Base-by-base conservation (phyloP, 2,329 filamentous ascomycete species). In the Ophiocordyceps robertsii region DNA sequence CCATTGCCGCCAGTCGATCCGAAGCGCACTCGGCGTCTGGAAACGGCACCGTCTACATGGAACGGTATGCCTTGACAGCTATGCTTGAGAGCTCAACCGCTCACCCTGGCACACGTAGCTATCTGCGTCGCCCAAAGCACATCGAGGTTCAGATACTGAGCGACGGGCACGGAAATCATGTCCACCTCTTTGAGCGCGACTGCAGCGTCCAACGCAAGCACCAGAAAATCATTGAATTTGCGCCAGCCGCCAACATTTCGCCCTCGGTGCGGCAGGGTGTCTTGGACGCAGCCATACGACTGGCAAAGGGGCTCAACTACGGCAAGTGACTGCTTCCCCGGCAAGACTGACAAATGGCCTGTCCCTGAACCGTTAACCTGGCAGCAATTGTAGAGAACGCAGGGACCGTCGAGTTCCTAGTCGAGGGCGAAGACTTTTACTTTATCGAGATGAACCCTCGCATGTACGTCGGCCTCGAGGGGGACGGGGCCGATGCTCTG, bases 81-180 rank as follows among this genome's bases (percentile, higher is more conserved):
- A 8, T 5, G 11, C 11, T 4, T 32, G 11, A 12, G 30, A 32
- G 31, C 16, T 30, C 5, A 10, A 2, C 27, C 1, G 24, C n/a
- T 30, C 2, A 30, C n/a, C 19, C 19, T 12, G 8, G n/a, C 16
- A 4, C 1, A 8, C n/a, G 16, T 10, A 40, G 38, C 17, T 40
- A 32, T 31, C 17, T 40, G 17, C 16, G 8, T 29, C 39, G 39
- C 7, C 39, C 31, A 4, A 61, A 64, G 33, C 67, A 71, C 44
- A 54, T 70, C 6, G 67, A 71, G 48, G 56, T 69, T 0, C 67
- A 70, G 44, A 60, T 71, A 13, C 35, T 69, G 5, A 66, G 67
- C 4, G 61, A 69, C 49, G 51, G 53, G 24, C 44, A 57, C 29
- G 65, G 66, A 1, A 52, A 57, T 17, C 59, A 62, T 0, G 46